Conservation (phyloP, 2,329 filamentous ascomycete species). For the Colletotrichum sp. region DNA sequence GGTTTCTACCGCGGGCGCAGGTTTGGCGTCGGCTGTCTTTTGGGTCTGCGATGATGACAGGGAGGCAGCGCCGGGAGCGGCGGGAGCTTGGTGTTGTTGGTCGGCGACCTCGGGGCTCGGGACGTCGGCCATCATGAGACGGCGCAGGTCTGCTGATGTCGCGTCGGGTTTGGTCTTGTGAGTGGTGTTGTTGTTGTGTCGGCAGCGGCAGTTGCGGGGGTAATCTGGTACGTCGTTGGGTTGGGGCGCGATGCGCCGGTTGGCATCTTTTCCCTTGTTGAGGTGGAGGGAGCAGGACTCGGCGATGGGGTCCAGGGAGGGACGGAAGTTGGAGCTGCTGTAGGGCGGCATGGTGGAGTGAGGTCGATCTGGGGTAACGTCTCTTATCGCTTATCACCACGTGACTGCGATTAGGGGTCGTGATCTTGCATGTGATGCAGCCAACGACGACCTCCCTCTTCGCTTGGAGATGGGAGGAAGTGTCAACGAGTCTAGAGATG, state of each 20-base stretch:
- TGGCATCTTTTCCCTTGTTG: conserved; percentile 9
- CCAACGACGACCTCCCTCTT: not conserved
- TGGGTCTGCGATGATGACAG: conserved; percentile 8
- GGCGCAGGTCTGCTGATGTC: not conserved
- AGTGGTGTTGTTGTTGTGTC: not conserved
- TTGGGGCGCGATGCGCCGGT: not conserved
- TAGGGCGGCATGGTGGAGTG: conserved; percentile 17
- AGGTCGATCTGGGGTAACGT: not conserved
- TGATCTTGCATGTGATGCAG: conserved; percentile 16
- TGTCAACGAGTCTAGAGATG: not conserved
- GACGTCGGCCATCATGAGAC: conserved; percentile 19
- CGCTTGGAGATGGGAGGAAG: not conserved
- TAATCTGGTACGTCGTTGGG: not conserved
- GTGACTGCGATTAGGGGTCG: conserved; percentile 1
- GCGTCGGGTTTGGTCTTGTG: not conserved
- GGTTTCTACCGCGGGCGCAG: not conserved
- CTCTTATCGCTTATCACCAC: conserved; percentile 22
- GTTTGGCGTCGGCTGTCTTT: not conserved
- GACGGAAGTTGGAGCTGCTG: conserved; percentile 4
- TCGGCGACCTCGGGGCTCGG: not conserved
- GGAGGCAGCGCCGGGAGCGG: not conserved
- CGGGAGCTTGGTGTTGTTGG: not conserved
- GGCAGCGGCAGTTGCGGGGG: not conserved
- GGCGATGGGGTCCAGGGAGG: conserved; percentile 9
- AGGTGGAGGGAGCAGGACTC: not conserved